These are phyloP conservation scores for Hymenotorrendiella dingleyae DNA, from an alignment of 2,329 filamentous ascomycete genomes.

Conservation along the genomic window DNA sequence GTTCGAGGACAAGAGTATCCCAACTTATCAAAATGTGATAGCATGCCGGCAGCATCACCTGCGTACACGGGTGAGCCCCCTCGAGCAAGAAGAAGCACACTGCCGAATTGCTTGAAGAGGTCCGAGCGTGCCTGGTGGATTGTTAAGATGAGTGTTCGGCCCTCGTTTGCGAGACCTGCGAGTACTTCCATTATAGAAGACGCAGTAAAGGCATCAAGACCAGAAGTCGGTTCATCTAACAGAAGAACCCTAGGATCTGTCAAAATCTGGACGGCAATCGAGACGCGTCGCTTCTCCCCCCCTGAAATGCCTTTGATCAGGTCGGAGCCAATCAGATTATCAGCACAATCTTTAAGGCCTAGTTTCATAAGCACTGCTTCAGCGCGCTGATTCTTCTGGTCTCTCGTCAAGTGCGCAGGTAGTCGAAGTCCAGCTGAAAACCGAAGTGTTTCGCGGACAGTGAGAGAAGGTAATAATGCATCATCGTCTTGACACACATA, in stretches of 20 bases:
- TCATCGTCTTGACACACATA: constrained; percentile 78
- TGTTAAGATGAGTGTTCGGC: constrained; percentile 68
- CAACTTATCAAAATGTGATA: constrained; percentile 54
- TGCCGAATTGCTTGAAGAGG: constrained; percentile 65
- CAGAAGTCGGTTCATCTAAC: constrained; percentile 71
- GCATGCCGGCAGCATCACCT: constrained; percentile 57
- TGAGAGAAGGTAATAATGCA: constrained; percentile 66
- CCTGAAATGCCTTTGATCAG: constrained; percentile 73
- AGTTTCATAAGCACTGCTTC: constrained; percentile 69
- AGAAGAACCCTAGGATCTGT: constrained; percentile 69
- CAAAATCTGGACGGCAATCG: constrained; percentile 71
- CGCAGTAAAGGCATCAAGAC: constrained; percentile 72
- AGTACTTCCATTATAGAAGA: constrained; percentile 72
- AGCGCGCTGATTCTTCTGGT: constrained; percentile 60
- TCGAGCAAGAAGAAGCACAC: constrained; percentile 62
- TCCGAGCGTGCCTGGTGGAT: constrained; percentile 74
- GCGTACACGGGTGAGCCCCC: constrained; percentile 65
- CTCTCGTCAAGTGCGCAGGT: constrained; percentile 62
- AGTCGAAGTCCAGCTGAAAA: constrained; percentile 68
- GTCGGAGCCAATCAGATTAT: constrained; percentile 67
- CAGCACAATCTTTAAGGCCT: constrained; percentile 72
- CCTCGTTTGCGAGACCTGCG: constrained; percentile 63
- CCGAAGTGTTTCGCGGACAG: constrained; percentile 66
- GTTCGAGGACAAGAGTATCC: constrained; percentile 61
- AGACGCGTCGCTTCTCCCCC: constrained; percentile 71